Evolutionary conservation across 1,284 basidiomycete species (phyloP).

Genomic region (Farysia itapuensis): DNA sequence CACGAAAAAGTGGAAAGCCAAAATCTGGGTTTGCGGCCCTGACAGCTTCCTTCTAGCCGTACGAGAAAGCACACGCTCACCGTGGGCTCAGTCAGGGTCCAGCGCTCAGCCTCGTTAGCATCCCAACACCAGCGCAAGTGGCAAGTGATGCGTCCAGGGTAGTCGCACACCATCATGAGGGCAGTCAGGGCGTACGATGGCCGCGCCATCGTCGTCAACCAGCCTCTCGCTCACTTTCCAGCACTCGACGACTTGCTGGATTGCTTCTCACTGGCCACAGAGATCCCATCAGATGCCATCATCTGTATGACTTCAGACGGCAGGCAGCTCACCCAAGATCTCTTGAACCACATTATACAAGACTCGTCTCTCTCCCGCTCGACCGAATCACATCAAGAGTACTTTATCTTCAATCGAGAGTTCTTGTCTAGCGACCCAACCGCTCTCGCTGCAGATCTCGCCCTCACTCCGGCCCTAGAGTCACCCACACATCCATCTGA

Average conservation of each 20-base stretch:
- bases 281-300: constrained; percentile 50
- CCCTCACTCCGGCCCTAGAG: constrained; percentile 25
- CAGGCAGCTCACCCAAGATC: constrained; percentile 46
- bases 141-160: too few relatives aligned
- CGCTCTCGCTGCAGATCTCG: constrained; percentile 42
- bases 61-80: too few relatives aligned
- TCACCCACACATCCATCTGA: constrained; percentile 9
- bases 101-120: too few relatives aligned
- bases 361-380: constrained; percentile 5
- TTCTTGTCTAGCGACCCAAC: constrained; percentile 52
- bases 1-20: too few relatives aligned
- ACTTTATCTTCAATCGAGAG: constrained; percentile 57
- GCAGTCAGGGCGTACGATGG: constrained; percentile 54
- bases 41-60: too few relatives aligned
- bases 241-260: constrained; percentile 54
- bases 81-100: too few relatives aligned
- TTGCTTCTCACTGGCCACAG: constrained; percentile 53
- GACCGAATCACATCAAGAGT: constrained; percentile 16
- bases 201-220: constrained; percentile 45
- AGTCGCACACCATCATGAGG: too few relatives aligned
- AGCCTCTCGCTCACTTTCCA: constrained; percentile 45
- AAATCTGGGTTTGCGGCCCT: too few relatives aligned
- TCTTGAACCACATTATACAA: constrained; percentile 38
- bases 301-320: constrained; percentile 57
- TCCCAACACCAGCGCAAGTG: too few relatives aligned